phyloP scores from a whole-genome alignment of 768 basidiomycete genomes.

The Trametopsis cervina region DNA sequence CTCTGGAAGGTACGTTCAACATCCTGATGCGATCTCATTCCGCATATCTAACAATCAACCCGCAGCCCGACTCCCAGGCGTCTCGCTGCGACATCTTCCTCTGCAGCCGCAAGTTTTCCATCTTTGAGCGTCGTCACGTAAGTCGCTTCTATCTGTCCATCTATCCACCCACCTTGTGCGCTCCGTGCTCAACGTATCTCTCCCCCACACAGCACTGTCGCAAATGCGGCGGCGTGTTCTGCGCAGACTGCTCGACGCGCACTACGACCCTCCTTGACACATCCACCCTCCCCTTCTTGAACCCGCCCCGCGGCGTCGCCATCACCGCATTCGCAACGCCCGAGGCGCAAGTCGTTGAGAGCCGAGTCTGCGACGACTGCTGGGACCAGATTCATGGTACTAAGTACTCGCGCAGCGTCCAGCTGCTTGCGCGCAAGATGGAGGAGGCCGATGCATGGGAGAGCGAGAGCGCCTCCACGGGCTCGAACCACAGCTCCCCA shows the following conservation, averaged over 20 bases:
- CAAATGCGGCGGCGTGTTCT: constrained; percentile 79
- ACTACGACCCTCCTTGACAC: constrained; percentile 64
- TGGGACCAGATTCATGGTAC: constrained; percentile 65
- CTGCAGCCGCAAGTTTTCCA: constrained; percentile 56
- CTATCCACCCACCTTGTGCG: constrained; percentile 1
- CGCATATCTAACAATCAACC: too few species aligned
- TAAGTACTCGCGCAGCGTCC: constrained; percentile 27
- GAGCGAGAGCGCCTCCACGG: constrained; percentile 6
- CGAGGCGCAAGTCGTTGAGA: constrained; percentile 45
- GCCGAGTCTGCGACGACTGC: constrained; percentile 76
- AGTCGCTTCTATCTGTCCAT: constrained; percentile 21
- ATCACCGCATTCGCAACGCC: constrained; percentile 52
- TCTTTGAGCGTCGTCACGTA: constrained; percentile 73
- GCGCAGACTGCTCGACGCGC: constrained; percentile 52
- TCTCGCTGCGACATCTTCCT: constrained; percentile 66
- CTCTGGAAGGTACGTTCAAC: constrained; percentile 61
- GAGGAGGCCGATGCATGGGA: constrained; percentile 10
- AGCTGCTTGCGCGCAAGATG: constrained; percentile 29
- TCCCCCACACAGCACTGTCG: constrained; percentile 59
- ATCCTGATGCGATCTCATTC: constrained; percentile 7
- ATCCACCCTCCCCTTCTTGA: constrained; percentile 60
- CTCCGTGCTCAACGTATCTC: constrained; percentile 20
- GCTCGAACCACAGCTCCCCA: constrained; percentile 26
- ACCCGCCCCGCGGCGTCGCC: constrained; percentile 64
- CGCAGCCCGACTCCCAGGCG: constrained; percentile 58